These are phyloP conservation scores for Margaritispora aquatica DNA, from an alignment of 495 filamentous ascomycete genomes.

Conservation along the genomic window DNA sequence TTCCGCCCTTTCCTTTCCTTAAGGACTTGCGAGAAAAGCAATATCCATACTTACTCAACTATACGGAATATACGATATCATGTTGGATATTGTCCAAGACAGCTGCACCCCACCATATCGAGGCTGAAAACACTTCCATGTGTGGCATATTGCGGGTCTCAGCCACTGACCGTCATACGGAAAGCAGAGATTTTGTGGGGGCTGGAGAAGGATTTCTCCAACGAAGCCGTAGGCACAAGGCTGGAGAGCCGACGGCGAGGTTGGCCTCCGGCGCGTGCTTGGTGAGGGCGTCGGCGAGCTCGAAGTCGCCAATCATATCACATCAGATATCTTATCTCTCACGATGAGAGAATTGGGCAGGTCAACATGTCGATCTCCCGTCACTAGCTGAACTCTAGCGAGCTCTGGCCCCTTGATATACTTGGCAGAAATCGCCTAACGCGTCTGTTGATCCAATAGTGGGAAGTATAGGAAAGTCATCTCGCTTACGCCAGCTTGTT, in stretches of 20 bases:
- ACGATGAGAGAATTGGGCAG: too few species aligned
- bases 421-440: too few species aligned
- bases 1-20: too few species aligned
- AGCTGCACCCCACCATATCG: background rate
- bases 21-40: background rate
- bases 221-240: background rate
- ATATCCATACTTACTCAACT: background rate
- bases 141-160: background rate
- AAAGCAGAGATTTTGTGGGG: background rate
- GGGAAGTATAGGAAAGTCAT: too few species aligned
- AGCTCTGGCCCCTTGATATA: background rate
- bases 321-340: background rate
- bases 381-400: too few species aligned
- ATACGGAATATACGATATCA: too few species aligned
- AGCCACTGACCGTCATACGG: background rate
- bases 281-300: background rate
- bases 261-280: background rate
- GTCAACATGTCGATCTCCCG: too few species aligned
- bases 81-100: background rate
- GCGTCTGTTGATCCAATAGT: too few species aligned
- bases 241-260: background rate
- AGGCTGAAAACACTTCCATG: too few species aligned
- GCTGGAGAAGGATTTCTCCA: background rate
- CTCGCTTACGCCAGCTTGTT: too few species aligned
- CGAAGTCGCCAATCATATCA: background rate